Evolutionary conservation across 495 filamentous ascomycete genomes (phyloP).

Genomic region (Jackrogersella multiformis): DNA sequence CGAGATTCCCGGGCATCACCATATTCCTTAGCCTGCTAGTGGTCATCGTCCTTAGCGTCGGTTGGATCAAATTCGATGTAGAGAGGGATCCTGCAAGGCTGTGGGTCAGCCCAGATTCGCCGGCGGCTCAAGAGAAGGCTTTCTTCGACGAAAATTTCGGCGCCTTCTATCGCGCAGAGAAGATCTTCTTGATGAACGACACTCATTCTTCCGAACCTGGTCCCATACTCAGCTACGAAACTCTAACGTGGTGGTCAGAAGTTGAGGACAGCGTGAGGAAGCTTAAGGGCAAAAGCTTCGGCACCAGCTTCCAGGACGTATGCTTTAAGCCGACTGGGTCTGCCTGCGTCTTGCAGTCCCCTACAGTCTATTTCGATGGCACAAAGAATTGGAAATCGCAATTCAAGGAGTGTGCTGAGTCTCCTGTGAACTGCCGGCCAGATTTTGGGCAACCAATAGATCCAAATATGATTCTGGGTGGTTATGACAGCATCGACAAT

Average conservation of each 20-base stretch:
- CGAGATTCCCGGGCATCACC: constrained; percentile 84
- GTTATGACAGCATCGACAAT: constrained; percentile 71
- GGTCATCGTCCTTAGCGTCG: constrained; percentile 79
- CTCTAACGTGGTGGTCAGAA: constrained; percentile 91
- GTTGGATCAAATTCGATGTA: constrained; percentile 85
- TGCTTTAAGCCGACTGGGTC: constrained; percentile 93
- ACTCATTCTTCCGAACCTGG: constrained; percentile 68
- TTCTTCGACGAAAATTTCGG: constrained; percentile 97
- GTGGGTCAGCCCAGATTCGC: constrained; percentile 94
- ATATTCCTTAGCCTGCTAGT: constrained; percentile 74
- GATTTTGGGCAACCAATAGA: constrained; percentile 86
- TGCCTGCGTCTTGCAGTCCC: constrained; percentile 90
- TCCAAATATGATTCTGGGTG: constrained; percentile 86
- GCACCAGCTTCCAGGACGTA: constrained; percentile 77
- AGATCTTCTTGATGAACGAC: constrained; percentile 93
- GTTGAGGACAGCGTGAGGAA: constrained; percentile 78
- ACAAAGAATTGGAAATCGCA: constrained; percentile 74
- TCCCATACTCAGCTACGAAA: constrained; percentile 87
- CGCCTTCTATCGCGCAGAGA: constrained; percentile 93
- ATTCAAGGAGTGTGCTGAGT: constrained; percentile 74
- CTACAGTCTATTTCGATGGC: constrained; percentile 81
- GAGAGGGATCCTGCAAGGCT: constrained; percentile 90
- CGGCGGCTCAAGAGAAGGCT: constrained; percentile 88
- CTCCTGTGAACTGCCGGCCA: constrained; percentile 84
- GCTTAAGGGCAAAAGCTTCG: constrained; percentile 71